These are phyloP conservation scores for Exidia glandulosa DNA, from an alignment of 768 basidiomycete species.

Conservation along the genomic window DNA sequence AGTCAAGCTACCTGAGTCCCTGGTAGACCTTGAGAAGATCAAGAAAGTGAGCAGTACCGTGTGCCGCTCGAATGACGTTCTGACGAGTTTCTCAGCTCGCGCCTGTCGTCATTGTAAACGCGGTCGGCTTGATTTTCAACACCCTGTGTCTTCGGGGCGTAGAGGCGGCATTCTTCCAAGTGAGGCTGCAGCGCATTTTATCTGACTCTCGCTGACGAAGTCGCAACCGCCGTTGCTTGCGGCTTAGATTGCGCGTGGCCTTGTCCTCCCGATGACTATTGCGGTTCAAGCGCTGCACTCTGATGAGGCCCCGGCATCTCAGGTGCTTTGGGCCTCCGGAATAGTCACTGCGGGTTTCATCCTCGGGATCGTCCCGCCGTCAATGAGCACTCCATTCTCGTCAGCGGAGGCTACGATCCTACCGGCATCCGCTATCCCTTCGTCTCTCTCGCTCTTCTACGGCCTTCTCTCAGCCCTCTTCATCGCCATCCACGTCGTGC, in stretches of 20 bases:
- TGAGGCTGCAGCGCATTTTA: constrained; percentile 12
- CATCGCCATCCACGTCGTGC: constrained; percentile 64
- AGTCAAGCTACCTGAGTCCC: constrained; percentile 48
- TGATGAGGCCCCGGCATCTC: constrained; percentile 38
- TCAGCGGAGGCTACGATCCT: constrained; percentile 28
- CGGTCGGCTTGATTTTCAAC: constrained; percentile 69
- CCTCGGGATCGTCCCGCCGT: constrained; percentile 51
- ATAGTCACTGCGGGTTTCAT: constrained; percentile 70
- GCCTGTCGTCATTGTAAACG: constrained; percentile 56
- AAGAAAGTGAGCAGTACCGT: neutral
- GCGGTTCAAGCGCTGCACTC: constrained; percentile 53
- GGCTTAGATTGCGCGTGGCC: constrained; percentile 66
- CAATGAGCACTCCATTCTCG: constrained; percentile 14
- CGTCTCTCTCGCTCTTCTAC: constrained; percentile 46
- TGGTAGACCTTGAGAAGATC: constrained; percentile 38
- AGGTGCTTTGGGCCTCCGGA: constrained; percentile 46
- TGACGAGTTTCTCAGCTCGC: constrained; percentile 25
- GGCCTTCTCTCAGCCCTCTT: constrained; percentile 63
- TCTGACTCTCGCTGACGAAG: neutral
- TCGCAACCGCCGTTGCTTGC: neutral
- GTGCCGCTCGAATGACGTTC: neutral
- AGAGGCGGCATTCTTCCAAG: constrained; percentile 76
- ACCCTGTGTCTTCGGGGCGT: constrained; percentile 68
- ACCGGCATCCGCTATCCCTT: constrained; percentile 25
- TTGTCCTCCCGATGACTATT: constrained; percentile 77